These are phyloP conservation scores for Prosopis cineraria DNA, from an alignment of 306 rosid genomes.

Conservation along the genomic window DNA sequence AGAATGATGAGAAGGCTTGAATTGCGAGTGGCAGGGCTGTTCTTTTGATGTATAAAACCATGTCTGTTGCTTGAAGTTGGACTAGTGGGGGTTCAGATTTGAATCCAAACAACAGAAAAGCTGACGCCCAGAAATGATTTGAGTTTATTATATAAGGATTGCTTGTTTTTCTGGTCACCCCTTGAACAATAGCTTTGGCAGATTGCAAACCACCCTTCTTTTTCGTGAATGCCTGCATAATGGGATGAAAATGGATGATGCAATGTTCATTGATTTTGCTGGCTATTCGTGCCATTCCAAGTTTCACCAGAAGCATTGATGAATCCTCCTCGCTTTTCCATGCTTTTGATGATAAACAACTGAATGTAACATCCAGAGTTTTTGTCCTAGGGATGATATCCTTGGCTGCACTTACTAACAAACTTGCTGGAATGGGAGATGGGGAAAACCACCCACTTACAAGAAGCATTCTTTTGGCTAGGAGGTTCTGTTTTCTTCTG, in stretches of 20 bases:
- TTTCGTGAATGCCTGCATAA: conserved; percentile 61
- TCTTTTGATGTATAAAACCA: conserved; percentile 72
- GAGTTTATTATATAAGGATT: conserved; percentile 49
- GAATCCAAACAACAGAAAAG: conserved; percentile 89
- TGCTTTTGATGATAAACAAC: conserved; percentile 56
- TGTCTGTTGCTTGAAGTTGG: conserved; percentile 62
- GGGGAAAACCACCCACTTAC: conserved; percentile 82
- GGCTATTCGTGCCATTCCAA: conserved; percentile 66
- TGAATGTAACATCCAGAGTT: conserved; percentile 43
- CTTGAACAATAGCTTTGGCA: conserved; percentile 70
- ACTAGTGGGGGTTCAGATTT: conserved; percentile 78
- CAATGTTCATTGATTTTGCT: conserved; percentile 58
- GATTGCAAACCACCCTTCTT: conserved; percentile 67
- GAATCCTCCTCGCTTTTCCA: conserved; percentile 88
- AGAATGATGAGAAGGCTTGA: conserved; percentile 73
- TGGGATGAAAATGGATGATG: conserved; percentile 83
- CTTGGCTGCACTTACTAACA: conserved; percentile 61
- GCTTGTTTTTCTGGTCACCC: conserved; percentile 55
- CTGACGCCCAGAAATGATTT: conserved; percentile 85
- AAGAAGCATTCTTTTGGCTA: conserved; percentile 77
- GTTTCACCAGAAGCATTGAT: conserved; percentile 60
- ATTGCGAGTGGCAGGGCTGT: conserved; percentile 86
- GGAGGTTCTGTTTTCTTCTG: conserved; percentile 45
- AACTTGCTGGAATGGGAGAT: conserved; percentile 57
- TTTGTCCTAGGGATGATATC: conserved; percentile 58